These are phyloP conservation scores for Tylopilus plumbeoviolaceoides DNA, from an alignment of 768 basidiomycete species.

Conservation along the genomic window DNA sequence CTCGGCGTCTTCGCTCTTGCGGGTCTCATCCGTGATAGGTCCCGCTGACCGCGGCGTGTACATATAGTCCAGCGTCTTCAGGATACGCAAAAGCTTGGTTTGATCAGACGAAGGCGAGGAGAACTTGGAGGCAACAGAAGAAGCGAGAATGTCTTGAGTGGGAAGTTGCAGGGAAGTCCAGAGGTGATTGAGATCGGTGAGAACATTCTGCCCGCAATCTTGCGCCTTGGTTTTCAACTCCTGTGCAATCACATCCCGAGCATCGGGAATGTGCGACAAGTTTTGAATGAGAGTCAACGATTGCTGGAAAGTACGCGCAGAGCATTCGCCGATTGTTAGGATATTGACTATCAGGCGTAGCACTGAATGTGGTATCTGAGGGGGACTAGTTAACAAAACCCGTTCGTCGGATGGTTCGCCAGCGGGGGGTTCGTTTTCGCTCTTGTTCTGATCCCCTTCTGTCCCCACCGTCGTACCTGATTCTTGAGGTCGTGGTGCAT, in stretches of 20 bases:
- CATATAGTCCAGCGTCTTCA: conserved; percentile 98
- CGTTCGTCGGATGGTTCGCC: conserved; percentile 34
- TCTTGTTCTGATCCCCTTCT: conserved; percentile 22
- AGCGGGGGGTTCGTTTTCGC: conserved; percentile 14
- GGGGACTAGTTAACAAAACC: conserved; percentile 64
- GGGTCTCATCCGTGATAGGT: conserved; percentile 34
- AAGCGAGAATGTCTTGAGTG: conserved; percentile 52
- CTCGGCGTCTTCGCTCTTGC: conserved; percentile 57
- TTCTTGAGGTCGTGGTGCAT: conserved; percentile 14
- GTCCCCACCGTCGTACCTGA: conserved; percentile 10
- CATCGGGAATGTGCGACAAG: conserved; percentile 82
- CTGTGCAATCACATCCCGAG: conserved; percentile 82
- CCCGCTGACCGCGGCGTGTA: conserved; percentile 60
- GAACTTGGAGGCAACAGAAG: conserved; percentile 80
- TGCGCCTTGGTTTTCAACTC: conserved; percentile 86
- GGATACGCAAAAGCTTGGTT: conserved; percentile 90
- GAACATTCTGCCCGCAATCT: conserved; percentile 75
- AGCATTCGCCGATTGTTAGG: conserved; percentile 95
- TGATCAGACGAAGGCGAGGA: conserved; percentile 92
- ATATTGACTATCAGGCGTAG: conserved; percentile 94
- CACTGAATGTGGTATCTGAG: conserved; percentile 80
- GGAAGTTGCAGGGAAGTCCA: conserved; percentile 55
- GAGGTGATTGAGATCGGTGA: conserved; percentile 75
- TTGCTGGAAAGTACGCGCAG: conserved; percentile 92
- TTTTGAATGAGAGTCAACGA: conserved; percentile 91